Conservation (phyloP, 2,329 filamentous ascomycete genomes). For the Fusarium succisae region DNA sequence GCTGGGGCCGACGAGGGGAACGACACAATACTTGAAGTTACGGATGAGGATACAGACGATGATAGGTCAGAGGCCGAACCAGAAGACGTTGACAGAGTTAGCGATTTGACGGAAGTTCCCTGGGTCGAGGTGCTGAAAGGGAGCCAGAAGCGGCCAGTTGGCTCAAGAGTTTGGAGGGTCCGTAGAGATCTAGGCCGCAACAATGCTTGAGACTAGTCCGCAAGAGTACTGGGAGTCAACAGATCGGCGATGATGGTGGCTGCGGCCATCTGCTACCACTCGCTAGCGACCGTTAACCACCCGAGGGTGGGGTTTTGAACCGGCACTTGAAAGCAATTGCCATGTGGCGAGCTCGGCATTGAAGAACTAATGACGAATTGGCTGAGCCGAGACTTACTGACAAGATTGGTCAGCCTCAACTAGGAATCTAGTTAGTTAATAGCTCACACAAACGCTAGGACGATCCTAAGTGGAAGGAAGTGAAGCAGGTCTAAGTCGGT, state of each 20-base stretch:
- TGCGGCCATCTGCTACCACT: neutral
- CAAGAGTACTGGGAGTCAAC: neutral
- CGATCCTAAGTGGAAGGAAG: neutral
- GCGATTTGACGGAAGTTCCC: conserved; percentile 52
- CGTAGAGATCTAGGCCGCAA: conserved; percentile 67
- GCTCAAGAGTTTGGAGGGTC: conserved; percentile 71
- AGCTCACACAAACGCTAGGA: neutral
- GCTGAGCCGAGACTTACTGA: neutral
- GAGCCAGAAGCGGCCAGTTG: conserved; percentile 64
- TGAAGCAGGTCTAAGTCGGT: neutral
- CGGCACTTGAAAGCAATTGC: conserved; percentile 16
- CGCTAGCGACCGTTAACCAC: conserved; percentile 13
- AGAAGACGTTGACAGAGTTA: conserved; percentile 33
- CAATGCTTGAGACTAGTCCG: conserved; percentile 40
- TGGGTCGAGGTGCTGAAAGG: conserved; percentile 69
- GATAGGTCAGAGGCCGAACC: conserved; percentile 46
- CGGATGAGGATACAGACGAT: conserved; percentile 49
- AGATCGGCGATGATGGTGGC: conserved; percentile 12
- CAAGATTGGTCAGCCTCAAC: neutral
- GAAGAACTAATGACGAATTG: conserved; percentile 8
- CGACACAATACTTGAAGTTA: conserved; percentile 44
- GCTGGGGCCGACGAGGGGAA: conserved; percentile 45
- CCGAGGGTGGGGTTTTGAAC: conserved; percentile 1
- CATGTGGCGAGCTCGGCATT: conserved; percentile 26
- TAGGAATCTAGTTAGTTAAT: neutral